Conservation (phyloP, 139 green algal species). For the Auxenochlorella pyrenoidosa region DNA sequence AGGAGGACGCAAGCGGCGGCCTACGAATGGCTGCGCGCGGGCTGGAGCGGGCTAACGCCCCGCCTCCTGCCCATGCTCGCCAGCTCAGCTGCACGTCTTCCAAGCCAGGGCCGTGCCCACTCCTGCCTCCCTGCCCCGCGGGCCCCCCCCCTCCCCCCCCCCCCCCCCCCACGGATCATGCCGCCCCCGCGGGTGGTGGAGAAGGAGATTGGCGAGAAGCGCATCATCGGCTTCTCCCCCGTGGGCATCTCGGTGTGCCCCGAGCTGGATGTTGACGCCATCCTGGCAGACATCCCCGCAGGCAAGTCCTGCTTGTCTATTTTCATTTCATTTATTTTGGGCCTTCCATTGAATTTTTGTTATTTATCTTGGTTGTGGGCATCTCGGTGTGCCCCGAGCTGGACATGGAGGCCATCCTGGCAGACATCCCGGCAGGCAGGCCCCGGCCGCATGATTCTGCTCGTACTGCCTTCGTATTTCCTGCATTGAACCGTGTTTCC, state of each 20-base stretch:
- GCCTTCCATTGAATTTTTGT: too few species aligned
- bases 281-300: background rate
- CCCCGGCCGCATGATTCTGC: too few species aligned
- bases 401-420: conserved; percentile 53
- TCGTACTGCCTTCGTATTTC: too few species aligned
- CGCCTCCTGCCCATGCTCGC: too few species aligned
- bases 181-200: conserved; percentile 88
- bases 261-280: conserved; percentile 72
- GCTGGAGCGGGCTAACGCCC: too few species aligned
- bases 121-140: background rate
- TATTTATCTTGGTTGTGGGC: too few species aligned
- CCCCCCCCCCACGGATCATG: conserved; percentile 84
- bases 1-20: too few species aligned
- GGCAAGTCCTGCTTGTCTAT: background rate
- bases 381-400: conserved; percentile 80
- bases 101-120: too few species aligned
- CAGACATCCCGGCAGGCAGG: background rate
- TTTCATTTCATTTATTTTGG: too few species aligned
- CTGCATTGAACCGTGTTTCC: too few species aligned
- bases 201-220: conserved; percentile 83
- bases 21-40: too few species aligned
- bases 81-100: too few species aligned
- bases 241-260: conserved; percentile 80
- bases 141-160: background rate
- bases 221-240: conserved; percentile 74